These are phyloP conservation scores for Penicillium fuscoglaucum DNA, from an alignment of 2,329 filamentous ascomycete genomes.

Conservation along the genomic window DNA sequence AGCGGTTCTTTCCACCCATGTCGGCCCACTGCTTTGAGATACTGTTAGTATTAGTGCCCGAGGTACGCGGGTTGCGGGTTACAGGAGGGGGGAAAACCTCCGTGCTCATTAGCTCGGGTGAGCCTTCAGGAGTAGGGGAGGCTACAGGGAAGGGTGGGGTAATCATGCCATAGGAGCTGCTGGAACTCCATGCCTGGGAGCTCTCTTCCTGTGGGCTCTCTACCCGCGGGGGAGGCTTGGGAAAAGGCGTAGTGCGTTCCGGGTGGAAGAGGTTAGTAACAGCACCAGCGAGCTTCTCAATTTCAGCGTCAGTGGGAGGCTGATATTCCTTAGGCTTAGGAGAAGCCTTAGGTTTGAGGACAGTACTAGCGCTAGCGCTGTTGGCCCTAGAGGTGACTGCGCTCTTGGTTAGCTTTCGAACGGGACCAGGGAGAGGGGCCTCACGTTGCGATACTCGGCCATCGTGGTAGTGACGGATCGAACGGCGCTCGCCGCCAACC, in stretches of 20 bases:
- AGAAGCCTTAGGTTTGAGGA: not conserved
- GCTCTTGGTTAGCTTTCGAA: not conserved
- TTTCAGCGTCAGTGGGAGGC: not conserved
- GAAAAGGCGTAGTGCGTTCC: not conserved
- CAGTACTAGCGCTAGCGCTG: not conserved
- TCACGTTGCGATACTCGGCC: slow-evolving; percentile 3
- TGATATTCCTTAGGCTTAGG: not conserved
- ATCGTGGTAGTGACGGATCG: not conserved
- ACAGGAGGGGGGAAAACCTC: not conserved
- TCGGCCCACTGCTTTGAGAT: not conserved
- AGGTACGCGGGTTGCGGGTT: too few species aligned
- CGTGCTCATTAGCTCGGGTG: not conserved
- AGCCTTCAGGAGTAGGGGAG: not conserved
- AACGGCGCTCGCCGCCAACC: not conserved
- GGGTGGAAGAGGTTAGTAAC: not conserved
- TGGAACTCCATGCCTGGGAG: too few species aligned
- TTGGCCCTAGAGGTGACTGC: not conserved
- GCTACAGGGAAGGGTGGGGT: not conserved
- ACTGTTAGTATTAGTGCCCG: not conserved
- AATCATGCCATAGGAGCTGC: not conserved
- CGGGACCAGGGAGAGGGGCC: not conserved
- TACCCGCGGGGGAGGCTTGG: too few species aligned
- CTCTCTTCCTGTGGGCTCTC: too few species aligned
- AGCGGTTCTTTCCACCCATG: not conserved
- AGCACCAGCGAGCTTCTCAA: not conserved